phyloP scores from a whole-genome alignment of 345 rosid species.

The Dimocarpus longan region DNA sequence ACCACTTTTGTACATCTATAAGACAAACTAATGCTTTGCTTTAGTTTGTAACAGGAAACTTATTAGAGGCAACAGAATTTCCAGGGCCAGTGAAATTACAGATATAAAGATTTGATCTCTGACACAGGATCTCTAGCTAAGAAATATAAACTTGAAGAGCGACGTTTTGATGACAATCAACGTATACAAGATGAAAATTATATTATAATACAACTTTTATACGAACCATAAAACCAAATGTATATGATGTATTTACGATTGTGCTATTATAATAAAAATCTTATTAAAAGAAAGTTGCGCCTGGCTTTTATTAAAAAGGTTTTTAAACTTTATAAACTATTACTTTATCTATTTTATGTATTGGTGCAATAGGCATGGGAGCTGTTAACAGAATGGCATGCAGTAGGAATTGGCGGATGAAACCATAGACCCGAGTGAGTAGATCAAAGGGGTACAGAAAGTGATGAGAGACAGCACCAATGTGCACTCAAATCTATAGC shows the following conservation, averaged over 20 bases:
- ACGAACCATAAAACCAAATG: too few species aligned
- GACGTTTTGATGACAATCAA: conserved; percentile 47
- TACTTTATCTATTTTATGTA: neutral
- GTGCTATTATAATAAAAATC: too few species aligned
- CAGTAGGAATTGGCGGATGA: conserved; percentile 32
- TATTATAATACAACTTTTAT: too few species aligned
- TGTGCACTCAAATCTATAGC: conserved; percentile 41
- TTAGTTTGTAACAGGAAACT: conserved; percentile 14
- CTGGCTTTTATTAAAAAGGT: too few species aligned
- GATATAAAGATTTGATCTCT: conserved; percentile 41
- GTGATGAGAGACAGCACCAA: conserved; percentile 33
- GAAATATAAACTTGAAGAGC: conserved; percentile 51
- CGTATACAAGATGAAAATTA: conserved; percentile 39
- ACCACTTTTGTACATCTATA: too few species aligned
- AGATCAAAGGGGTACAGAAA: conserved; percentile 25
- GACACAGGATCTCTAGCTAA: conserved; percentile 42
- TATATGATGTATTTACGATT: too few species aligned
- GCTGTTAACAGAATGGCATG: conserved; percentile 25
- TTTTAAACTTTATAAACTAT: too few species aligned
- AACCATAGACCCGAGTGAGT: conserved; percentile 31
- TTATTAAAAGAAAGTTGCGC: too few species aligned
- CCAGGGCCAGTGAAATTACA: conserved; percentile 40
- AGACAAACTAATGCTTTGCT: neutral
- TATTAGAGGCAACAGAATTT: conserved; percentile 38
- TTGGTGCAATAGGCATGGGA: conserved; percentile 35